phyloP scores from a whole-genome alignment of 2,329 filamentous ascomycete species.

The Colletotrichum coccodes region DNA sequence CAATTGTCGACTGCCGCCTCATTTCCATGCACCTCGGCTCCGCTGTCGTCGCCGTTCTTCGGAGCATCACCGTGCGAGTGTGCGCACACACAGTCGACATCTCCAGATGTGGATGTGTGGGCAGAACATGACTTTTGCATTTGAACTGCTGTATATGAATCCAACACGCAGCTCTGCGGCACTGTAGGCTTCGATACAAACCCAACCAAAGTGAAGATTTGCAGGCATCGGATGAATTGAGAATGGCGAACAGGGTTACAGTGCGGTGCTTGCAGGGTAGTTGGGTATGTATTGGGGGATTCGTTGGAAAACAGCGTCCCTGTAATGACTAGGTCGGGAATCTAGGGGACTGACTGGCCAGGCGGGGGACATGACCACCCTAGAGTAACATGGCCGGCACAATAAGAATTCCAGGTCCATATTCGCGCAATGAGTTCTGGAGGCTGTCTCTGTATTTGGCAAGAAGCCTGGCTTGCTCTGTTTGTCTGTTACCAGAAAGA shows the following conservation, averaged over 20 bases:
- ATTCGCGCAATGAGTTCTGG: neutral
- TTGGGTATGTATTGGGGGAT: too few species aligned
- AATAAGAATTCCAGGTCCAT: neutral
- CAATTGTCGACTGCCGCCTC: neutral
- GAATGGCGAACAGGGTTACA: neutral
- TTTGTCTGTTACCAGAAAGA: neutral
- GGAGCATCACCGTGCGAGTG: conserved; percentile 9
- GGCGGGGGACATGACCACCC: neutral
- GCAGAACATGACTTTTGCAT: neutral
- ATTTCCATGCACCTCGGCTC: neutral
- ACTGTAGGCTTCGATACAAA: neutral
- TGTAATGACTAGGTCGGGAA: neutral
- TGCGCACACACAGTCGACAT: neutral
- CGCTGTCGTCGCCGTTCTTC: conserved; percentile 8
- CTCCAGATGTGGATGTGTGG: neutral
- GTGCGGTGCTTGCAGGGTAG: neutral
- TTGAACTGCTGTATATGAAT: neutral
- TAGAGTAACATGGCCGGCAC: neutral
- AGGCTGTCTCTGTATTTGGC: neutral
- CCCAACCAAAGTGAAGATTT: neutral
- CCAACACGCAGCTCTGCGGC: neutral
- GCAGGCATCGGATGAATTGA: too few species aligned
- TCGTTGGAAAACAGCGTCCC: neutral
- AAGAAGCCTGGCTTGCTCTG: neutral
- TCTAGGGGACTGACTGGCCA: neutral